Evolutionary conservation across 345 rosid genomes (phyloP), one percentile per base, ranked within the genome.

Genomic region (Orychophragmus violaceus): DNA sequence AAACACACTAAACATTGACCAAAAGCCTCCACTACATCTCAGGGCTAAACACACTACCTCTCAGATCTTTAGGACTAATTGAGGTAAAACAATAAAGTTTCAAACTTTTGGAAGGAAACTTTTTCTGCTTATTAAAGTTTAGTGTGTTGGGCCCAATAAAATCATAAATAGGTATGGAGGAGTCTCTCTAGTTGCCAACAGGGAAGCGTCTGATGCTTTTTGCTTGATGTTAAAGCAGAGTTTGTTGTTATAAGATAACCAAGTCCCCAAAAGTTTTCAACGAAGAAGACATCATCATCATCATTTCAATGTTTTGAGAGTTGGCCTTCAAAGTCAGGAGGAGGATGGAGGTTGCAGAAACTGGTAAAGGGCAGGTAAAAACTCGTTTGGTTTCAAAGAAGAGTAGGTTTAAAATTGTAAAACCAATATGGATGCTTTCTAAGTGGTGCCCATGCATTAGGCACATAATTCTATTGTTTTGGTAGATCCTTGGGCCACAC

Each of bases 361-460:
- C 35, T 12, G 60, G 61, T 57, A n/a, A 49, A 57, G 29, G 53
- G 61, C 71, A 72, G 71, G 55, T 65, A 50, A 37, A 19, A 36
- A 8, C 1, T 36, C 59, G 18, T 14, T 27, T 14, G 10, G 2
- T n/a, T 63, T 71, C 64, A 63, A 62, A 64, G 59, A 36, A 51
- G 35, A 71, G 35, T 49, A 72, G 46, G 66, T 29, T 48, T 19
- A n/a, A 39, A 48, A 14, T 4, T 16, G 53, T 19, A 22, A 28
- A 55, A 33, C 19, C 10, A 46, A 27, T 45, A 25, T 42, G 24
- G 12, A 6, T 6, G 53, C 4, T 16, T 12, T 22, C 22, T 48
- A 55, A 8, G 19, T 12, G 1, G 9, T 36, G 18, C 35, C 36
- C 39, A 63, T 54, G 57, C 50, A 33, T 54, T 54, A 63, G 36